These are phyloP conservation scores for sorghum (Sorghum bicolor) DNA, from an alignment of 176 grass and related monocot species.

Conservation along the genomic window Sorghum_bicolor_NCBIv3 NC_012871.2:11738501-11739000, in stretches of 20 bases:
- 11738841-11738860: neutral
- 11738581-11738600: conserved; percentile 56
- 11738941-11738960: neutral
- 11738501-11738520: conserved; percentile 73
- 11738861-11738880: neutral
- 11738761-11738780: neutral
- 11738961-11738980: too few relatives aligned
- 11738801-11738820: neutral
- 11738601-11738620: conserved; percentile 70
- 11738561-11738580: conserved; percentile 74
- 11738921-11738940: neutral
- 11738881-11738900: neutral
- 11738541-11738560: conserved; percentile 59
- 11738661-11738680: conserved; percentile 66
- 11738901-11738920: neutral
- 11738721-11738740: neutral
- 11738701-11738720: conserved; percentile 3
- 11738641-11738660: conserved; percentile 65
- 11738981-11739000: too few relatives aligned
- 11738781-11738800: neutral
- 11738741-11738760: neutral
- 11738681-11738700: conserved; percentile 69
- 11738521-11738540: conserved; percentile 61
- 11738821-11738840: neutral
- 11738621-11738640: conserved; percentile 59